These are phyloP conservation scores for Clarireedia homoeocarpa DNA, from an alignment of 2,329 filamentous ascomycete species.

Conservation along the genomic window DNA sequence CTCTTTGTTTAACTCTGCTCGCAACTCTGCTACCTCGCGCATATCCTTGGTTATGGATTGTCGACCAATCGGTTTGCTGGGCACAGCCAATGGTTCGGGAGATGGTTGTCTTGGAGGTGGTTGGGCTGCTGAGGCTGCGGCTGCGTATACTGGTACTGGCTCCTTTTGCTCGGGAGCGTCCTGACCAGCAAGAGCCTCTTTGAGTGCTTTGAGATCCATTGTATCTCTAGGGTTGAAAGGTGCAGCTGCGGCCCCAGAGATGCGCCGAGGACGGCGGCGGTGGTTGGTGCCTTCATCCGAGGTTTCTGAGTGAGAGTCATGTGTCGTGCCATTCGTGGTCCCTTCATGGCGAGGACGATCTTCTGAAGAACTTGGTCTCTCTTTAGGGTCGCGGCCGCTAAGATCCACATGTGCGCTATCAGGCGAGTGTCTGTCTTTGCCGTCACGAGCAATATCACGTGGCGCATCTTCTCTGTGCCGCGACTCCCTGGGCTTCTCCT, in stretches of 20 bases:
- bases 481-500: neutral
- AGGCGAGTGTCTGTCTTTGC: slow-evolving; percentile 12
- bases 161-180: slow-evolving; percentile 17
- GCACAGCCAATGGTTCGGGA: neutral
- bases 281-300: slow-evolving; percentile 21
- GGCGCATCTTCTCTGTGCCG: slow-evolving; percentile 2
- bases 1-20: slow-evolving; percentile 17
- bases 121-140: too few species aligned
- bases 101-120: slow-evolving; percentile 10
- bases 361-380: slow-evolving; percentile 33
- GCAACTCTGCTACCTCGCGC: slow-evolving; percentile 21
- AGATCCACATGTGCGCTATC: slow-evolving; percentile 16
- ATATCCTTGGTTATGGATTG: slow-evolving; percentile 18
- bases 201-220: slow-evolving; percentile 28
- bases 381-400: slow-evolving; percentile 39
- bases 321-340: slow-evolving; percentile 10
- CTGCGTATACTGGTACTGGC: neutral
- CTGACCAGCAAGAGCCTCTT: slow-evolving; percentile 25
- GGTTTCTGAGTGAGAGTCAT: slow-evolving; percentile 20
- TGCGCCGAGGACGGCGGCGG: slow-evolving; percentile 13
- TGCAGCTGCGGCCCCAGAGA: slow-evolving; percentile 16
- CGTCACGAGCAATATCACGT: slow-evolving; percentile 1
- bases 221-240: slow-evolving; percentile 30
- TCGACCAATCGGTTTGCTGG: slow-evolving; percentile 13
- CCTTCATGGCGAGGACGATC: slow-evolving; percentile 17